Conservation (phyloP, 768 basidiomycete species). For the Psilocybe subaeruginosa region DNA sequence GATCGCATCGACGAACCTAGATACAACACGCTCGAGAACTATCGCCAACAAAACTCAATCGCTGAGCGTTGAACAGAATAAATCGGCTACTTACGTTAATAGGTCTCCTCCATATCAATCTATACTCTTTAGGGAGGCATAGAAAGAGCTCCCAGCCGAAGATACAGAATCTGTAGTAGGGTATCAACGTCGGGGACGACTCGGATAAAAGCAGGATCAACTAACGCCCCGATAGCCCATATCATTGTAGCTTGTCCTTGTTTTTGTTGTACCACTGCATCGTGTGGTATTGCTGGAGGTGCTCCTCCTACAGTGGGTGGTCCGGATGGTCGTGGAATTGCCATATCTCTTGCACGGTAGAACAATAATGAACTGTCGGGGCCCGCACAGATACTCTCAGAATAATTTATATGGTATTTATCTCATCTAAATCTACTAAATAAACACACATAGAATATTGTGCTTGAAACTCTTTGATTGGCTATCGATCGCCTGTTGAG, state of each 20-base stretch:
- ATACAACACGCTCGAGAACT: slow-evolving; percentile 16
- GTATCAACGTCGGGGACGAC: slow-evolving; percentile 7
- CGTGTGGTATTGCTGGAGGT: slow-evolving; percentile 19
- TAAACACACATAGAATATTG: too few relatives aligned
- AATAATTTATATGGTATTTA: too few relatives aligned
- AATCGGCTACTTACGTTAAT: slow-evolving; percentile 20
- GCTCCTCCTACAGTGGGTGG: not conserved
- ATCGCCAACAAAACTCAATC: not conserved
- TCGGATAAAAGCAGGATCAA: slow-evolving; percentile 9
- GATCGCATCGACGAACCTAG: slow-evolving; percentile 15
- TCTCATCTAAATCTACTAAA: too few relatives aligned
- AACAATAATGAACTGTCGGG: not conserved
- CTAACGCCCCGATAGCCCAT: slow-evolving; percentile 28
- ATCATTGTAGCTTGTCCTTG: slow-evolving; percentile 25
- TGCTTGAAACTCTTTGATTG: too few relatives aligned
- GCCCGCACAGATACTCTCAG: not conserved
- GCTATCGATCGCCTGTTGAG: too few relatives aligned
- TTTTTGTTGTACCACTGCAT: slow-evolving; percentile 19
- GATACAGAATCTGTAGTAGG: slow-evolving; percentile 26
- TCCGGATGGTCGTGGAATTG: not conserved
- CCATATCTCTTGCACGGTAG: not conserved
- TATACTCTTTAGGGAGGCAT: slow-evolving; percentile 26
- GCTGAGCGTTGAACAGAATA: not conserved
- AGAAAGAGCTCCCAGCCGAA: slow-evolving; percentile 31
- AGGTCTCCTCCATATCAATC: slow-evolving; percentile 27